Base-by-base conservation (phyloP, 805 yeast genomes). In the Saturnispora galanensis region DNA sequence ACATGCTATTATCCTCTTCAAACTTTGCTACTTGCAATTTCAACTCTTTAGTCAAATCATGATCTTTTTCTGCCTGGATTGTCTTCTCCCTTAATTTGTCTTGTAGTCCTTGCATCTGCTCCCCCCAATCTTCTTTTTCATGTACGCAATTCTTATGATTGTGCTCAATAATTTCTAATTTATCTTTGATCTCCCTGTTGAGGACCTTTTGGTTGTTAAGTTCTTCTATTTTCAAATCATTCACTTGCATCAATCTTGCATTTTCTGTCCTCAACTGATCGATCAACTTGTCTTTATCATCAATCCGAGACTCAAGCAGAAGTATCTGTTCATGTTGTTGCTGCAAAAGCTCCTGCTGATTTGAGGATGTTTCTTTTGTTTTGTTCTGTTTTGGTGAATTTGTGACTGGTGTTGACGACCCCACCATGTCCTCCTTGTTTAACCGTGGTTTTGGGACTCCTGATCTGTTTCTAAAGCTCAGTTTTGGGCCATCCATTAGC, bases 331-430 rank as follows among this genome's bases (percentile, higher is more conserved):
- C 17, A 28, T 11, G 26, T 29, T 31, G 42, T 15, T 16, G 15
- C 10, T 13, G n/a, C 11, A 18, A 17, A 8, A 15, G 16, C 17
- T 34, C 8, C 21, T n/a, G 17, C 2, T 6, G 17, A 35, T 35
- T 12, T 8, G 34, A 13, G 8, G 37, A 18, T 16, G 9, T 11
- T 16, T 35, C 18, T 35, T 35, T 1, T 13, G 10, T 17, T 31
- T 17, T 31, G 42, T 10, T 39, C 29, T 16, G 29, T 11, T 26
- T 15, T 9, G 42, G 42, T 31, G 42, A 31, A n/a, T 30, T 11
- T 9, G 31, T 39, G 16, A 39, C 33, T 5, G 42, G 42, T 11
- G 42, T 40, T 32, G 42, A 40, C 10, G 42, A 40, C 8, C 16
- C 13, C 31, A 40, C 17, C 33, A 29, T 9, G 9, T 30, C 34